phyloP scores from a whole-genome alignment of 257 asterid species.

The Solanum piurae region DNA sequence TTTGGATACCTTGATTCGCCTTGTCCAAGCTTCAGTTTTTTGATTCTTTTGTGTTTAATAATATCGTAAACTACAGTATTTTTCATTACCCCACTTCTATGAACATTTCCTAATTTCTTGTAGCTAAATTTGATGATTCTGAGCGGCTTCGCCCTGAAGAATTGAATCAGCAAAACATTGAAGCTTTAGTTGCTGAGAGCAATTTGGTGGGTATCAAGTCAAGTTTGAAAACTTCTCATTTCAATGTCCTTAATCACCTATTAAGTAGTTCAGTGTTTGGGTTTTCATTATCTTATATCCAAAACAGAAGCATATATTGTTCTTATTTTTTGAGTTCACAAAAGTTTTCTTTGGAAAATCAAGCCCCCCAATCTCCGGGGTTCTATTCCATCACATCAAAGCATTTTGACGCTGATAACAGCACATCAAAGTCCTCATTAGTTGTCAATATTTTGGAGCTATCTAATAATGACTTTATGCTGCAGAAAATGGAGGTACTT shows the following conservation, averaged over 20 bases:
- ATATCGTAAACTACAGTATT: background rate
- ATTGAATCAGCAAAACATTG: constrained; percentile 90
- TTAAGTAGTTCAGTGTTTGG: background rate
- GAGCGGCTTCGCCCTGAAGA: constrained; percentile 96
- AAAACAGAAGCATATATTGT: background rate
- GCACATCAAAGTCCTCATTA: background rate
- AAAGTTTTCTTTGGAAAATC: background rate
- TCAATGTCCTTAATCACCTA: background rate
- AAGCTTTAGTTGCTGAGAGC: constrained; percentile 97
- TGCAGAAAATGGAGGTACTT: constrained; percentile 94
- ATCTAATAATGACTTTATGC: background rate
- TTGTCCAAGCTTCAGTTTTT: background rate
- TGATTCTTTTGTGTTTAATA: background rate
- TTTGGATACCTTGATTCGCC: background rate
- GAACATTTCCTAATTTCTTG: background rate
- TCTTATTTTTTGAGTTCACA: background rate
- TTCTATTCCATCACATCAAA: background rate
- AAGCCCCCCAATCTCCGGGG: background rate
- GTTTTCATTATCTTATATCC: background rate
- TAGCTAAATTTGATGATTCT: constrained; percentile 53
- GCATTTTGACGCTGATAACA: background rate
- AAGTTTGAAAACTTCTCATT: constrained; percentile 6
- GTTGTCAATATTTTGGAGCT: constrained; percentile 1
- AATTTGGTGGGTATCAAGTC: constrained; percentile 80
- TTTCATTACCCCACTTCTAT: background rate